Conservation (phyloP, 495 filamentous ascomycete genomes). For the Penicillium pulvis region DNA sequence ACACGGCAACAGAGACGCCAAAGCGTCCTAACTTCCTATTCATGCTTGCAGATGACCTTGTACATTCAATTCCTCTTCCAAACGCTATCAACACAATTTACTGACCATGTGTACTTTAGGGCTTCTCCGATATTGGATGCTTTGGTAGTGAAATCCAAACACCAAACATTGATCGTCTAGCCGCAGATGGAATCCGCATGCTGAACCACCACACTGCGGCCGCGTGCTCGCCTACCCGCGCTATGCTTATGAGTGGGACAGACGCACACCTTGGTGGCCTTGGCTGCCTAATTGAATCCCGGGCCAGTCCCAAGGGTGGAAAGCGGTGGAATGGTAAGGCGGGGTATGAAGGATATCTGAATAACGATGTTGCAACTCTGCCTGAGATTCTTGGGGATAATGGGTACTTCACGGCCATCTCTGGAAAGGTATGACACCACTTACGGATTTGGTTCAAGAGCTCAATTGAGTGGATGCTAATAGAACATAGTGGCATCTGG, state of each 20-base stretch:
- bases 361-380: slow-evolving; percentile 50
- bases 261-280: slow-evolving; percentile 47
- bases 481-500: slow-evolving; percentile 39
- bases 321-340: slow-evolving; percentile 11
- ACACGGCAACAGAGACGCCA: not conserved
- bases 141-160: slow-evolving; percentile 39
- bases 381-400: slow-evolving; percentile 55
- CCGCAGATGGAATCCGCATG: slow-evolving; percentile 33
- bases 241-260: slow-evolving; percentile 53
- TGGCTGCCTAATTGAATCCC: slow-evolving; percentile 29
- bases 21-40: slow-evolving; percentile 39
- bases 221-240: slow-evolving; percentile 38
- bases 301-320: slow-evolving; percentile 7
- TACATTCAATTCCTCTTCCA: not conserved
- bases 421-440: slow-evolving; percentile 46
- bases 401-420: slow-evolving; percentile 56
- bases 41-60: slow-evolving; percentile 41
- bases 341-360: slow-evolving; percentile 59
- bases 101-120: slow-evolving; percentile 1
- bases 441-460: not conserved
- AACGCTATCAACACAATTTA: not conserved
- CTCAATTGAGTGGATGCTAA: not conserved
- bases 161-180: slow-evolving; percentile 35
- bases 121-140: slow-evolving; percentile 35
- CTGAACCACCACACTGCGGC: slow-evolving; percentile 36